phyloP scores from a whole-genome alignment of 2,329 filamentous ascomycete species.

The Cladosporium sp. region DNA sequence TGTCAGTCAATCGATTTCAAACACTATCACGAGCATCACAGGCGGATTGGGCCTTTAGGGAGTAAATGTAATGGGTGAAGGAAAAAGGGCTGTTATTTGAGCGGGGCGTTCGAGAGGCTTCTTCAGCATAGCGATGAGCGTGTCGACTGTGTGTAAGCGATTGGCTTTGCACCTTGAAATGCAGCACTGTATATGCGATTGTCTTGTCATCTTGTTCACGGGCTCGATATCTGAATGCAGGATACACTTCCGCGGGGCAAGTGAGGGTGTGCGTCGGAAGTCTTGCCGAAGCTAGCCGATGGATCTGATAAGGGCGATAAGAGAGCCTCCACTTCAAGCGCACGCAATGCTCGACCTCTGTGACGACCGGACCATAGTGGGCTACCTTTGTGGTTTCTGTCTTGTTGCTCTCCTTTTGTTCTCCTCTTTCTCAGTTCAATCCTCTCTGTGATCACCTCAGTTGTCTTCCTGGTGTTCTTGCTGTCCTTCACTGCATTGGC shows the following conservation, averaged over 20 bases:
- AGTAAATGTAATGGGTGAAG: not conserved
- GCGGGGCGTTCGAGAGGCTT: not conserved
- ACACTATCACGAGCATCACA: slow-evolving; percentile 29
- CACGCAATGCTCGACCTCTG: not conserved
- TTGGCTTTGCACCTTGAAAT: no score
- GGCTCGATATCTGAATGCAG: no score
- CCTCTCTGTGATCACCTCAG: no score
- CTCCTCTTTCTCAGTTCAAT: no score
- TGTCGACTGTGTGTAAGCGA: no score
- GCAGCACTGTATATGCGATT: no score
- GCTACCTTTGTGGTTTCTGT: not conserved
- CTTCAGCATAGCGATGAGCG: no score
- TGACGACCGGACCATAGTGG: slow-evolving; percentile 5
- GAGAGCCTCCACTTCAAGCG: not conserved
- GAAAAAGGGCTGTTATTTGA: not conserved
- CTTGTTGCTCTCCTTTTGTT: not conserved
- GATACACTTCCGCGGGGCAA: no score
- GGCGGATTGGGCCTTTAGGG: slow-evolving; percentile 15
- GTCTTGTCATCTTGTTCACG: no score
- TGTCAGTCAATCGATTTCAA: slow-evolving; percentile 21
- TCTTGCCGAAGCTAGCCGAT: no score
- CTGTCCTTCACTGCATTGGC: no score
- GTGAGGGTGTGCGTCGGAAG: no score
- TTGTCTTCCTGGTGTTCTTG: not conserved
- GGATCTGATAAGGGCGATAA: slow-evolving; percentile 11